Evolutionary conservation across 2,329 filamentous ascomycete genomes (phyloP), one percentile per base, ranked within the genome.

Genomic region (Paecilomyces formosus): DNA sequence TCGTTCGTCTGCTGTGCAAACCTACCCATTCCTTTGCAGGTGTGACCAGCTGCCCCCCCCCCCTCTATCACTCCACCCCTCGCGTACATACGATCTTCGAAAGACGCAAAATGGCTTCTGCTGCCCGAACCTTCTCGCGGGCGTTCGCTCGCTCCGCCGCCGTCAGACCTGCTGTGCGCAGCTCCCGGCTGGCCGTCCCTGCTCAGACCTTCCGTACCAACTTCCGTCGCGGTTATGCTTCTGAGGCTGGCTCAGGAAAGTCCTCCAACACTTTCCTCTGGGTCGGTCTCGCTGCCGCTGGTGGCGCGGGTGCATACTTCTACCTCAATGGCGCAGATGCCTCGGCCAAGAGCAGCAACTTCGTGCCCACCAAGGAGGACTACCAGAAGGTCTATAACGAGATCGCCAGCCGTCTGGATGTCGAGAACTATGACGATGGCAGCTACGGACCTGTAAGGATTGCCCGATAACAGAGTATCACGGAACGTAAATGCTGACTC

Each of bases 321-420:
- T 82, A 79, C 66, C 80, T 84, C 73, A 80, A 82, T 67, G 79
- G 78, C 58, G 74, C 76, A 60, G 75, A 75, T 55, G 71, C 78
- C 60, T 77, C 76, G 65, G 78, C 80, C 64, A 76, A 72, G 69
- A 61, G 79, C 56, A 84, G 83, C 71, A 72, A 84, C 66, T 88
- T 93, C 79, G 84, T 80, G 55, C 90, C 92, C 61, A 88, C 84
- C 70, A 85, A 88, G 77, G 87, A 88, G 68, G 92, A 99, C 78
- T 97, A 96, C 82, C 92, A 97, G 82, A 88, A 90, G 77, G 90
- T 97, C 57, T 97, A 97, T 81, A 85, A 97, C 74, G 88, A 87
- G 71, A 86, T 97, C 67, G 92, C 93, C 57, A 78, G 81, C 70
- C 82, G 82, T 61, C 81, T 97, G 57, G 88, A 94, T 76, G 90